Base-by-base conservation (phyloP, 257 asterid genomes). In the Nicotiana attenuata region DNA sequence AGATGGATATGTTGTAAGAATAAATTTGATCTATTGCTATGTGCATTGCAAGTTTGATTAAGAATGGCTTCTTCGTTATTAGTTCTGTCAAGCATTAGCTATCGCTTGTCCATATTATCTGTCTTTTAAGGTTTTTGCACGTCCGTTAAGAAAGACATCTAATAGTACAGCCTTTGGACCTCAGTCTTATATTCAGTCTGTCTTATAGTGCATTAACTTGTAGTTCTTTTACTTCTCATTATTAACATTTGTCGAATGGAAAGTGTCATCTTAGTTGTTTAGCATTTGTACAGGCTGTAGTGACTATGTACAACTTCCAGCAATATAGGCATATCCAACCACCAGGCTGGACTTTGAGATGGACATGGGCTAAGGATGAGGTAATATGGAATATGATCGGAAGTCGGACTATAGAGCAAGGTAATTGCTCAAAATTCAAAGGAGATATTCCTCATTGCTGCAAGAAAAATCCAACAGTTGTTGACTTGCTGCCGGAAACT, bases 351-450 rank as follows among this genome's bases (percentile, higher is more conserved):
- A 88, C 91, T 15, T 79, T 93, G 87, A 95, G 97, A 3, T 95
- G 99, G 98, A 91, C 90, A 5, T 95, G 98, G 99, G 93, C 96
- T 0, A 91, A 92, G 81, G 90, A 95, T 65, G 97, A 95, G 89
- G 97, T 95, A 65, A 95, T 95, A 59, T 93, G 98, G 98, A 85
- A 81, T 85, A 91, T 90, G 97, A 80, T 90, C 86, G 99, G 98
- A 53, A 89, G 85, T 63, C 97, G 93, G 84, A 81, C 98, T 0
- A 91, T 93, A 0, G 98, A 95, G 66, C 98, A 93, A 88, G 99
- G 99, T 55, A 95, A 95, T 87, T 95, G 97, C 80, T 93, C 98
- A 5, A 93, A 78, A 81, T 93, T 65, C 69, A 91, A 92, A 85
- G 91, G 89, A 66, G 91, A 88, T 53, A 56, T 85, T 56, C 97